A percentile compares a stretch with the other conserved stretches of the same genome.
Evolutionary conservation across 495 filamentous ascomycete species (phyloP).

Genomic region (Cetradonia linearis): DNA sequence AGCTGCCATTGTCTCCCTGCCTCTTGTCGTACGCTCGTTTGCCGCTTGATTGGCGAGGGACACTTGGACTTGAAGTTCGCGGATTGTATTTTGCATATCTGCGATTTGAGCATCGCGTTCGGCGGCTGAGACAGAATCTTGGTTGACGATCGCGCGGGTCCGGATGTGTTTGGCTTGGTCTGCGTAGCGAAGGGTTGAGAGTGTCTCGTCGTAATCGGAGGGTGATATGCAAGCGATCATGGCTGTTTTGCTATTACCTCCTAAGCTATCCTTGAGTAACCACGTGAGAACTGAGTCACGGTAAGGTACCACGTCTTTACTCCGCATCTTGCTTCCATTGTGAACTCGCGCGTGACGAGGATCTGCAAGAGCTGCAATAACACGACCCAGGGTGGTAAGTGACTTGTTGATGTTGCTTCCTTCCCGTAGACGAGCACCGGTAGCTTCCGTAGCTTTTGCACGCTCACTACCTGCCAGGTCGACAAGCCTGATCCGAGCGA

Average conservation of each 20-base stretch:
- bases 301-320: constrained; percentile 75
- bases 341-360: constrained; percentile 47
- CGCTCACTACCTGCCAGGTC: constrained; percentile 93
- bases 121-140: constrained; percentile 75
- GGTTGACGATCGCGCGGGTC: constrained; percentile 91
- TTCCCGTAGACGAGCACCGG: constrained; percentile 79
- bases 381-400: constrained; percentile 85
- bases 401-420: constrained; percentile 99
- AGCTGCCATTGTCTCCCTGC: constrained; percentile 25
- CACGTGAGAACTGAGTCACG: constrained; percentile 96
- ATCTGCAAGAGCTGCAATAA: constrained; percentile 94
- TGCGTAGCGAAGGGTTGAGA: constrained; percentile 90
- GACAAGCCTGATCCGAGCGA: constrained; percentile 86
- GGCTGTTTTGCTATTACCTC: constrained; percentile 93
- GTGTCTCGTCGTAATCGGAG: constrained; percentile 92
- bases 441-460: constrained; percentile 91
- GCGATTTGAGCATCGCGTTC: constrained; percentile 88
- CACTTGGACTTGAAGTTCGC: constrained; percentile 66
- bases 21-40: constrained; percentile 24
- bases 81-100: constrained; percentile 90
- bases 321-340: constrained; percentile 37
- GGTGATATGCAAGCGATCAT: constrained; percentile 98
- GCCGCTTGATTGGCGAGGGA: constrained; percentile 31
- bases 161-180: constrained; percentile 97
- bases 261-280: constrained; percentile 88